Percentiles rank a stretch among this genome's conserved stretches.
phyloP scores from a whole-genome alignment of 2,329 filamentous ascomycete genomes.

The Microcera coccophila region DNA sequence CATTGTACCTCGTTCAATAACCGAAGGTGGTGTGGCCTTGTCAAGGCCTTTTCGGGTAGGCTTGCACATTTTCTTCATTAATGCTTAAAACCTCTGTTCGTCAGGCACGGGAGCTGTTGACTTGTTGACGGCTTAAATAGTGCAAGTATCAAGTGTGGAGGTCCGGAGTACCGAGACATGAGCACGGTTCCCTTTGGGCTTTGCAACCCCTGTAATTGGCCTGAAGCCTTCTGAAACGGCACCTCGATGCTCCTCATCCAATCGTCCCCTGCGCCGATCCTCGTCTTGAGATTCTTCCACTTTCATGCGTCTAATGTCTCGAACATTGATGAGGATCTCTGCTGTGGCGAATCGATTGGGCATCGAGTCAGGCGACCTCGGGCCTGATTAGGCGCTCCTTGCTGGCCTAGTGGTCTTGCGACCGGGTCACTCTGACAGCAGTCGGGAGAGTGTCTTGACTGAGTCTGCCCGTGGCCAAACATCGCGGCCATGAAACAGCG shows the following conservation, averaged over 20 bases:
- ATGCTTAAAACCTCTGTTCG: no score
- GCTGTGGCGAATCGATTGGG: slow-evolving; percentile 10
- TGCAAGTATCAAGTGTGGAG: no score
- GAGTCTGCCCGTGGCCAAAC: slow-evolving; percentile 16
- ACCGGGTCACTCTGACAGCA: slow-evolving; percentile 8
- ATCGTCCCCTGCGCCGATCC: slow-evolving; percentile 21
- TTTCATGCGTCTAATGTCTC: slow-evolving; percentile 4
- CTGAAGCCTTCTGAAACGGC: slow-evolving; percentile 23
- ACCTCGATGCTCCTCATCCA: slow-evolving; percentile 19
- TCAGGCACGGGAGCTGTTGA: no score
- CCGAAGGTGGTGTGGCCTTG: no score
- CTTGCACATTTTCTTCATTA: no score
- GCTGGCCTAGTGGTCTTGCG: slow-evolving; percentile 19
- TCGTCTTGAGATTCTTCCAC: slow-evolving; percentile 17
- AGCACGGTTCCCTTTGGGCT: slow-evolving; percentile 6
- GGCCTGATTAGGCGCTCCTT: slow-evolving; percentile 19
- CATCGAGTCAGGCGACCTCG: slow-evolving; percentile 9
- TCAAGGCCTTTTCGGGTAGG: no score
- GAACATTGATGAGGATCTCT: slow-evolving; percentile 1
- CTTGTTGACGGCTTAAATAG: no score
- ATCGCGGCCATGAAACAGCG: slow-evolving; percentile 25
- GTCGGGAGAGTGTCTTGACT: slow-evolving; percentile 11
- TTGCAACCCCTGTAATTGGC: not conserved
- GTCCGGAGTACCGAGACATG: slow-evolving; percentile 9
- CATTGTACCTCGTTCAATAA: no score